Percentiles rank a stretch among this genome's conserved stretches.
Evolutionary conservation across 2,329 filamentous ascomycete genomes (phyloP).

Genomic region (Clonostachys solani): DNA sequence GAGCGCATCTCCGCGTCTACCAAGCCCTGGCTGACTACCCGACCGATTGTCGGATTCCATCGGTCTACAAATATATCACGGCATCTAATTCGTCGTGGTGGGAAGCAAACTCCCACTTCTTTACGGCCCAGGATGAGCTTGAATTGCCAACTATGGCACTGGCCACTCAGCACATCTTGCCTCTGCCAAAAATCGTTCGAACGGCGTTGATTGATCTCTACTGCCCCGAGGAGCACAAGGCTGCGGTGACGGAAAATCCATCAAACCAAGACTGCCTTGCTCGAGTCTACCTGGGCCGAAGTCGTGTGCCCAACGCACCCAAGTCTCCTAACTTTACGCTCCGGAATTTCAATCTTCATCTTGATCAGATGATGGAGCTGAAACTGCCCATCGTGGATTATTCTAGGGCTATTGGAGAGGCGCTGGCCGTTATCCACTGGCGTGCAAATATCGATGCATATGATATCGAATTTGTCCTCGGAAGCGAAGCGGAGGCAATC

Average conservation of each 20-base stretch:
- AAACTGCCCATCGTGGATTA: constrained; percentile 4
- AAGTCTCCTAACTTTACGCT: constrained; percentile 8
- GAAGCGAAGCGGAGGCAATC: constrained; percentile 1
- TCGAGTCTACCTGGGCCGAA: constrained; percentile 9
- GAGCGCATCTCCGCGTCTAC: constrained; percentile 8
- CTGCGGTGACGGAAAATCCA: not conserved
- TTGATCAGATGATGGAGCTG: constrained; percentile 11
- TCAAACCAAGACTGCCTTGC: constrained; percentile 12
- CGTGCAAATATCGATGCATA: constrained; percentile 9
- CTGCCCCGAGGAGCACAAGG: constrained; percentile 5
- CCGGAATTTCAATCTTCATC: constrained; percentile 12
- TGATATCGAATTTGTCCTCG: constrained; percentile 13
- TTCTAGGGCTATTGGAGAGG: constrained; percentile 9
- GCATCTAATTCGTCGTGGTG: not conserved
- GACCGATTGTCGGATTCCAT: not conserved
- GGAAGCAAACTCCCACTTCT: constrained; percentile 3
- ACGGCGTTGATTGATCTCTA: constrained; percentile 10
- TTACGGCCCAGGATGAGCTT: not conserved
- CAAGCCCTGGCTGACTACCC: constrained; percentile 4
- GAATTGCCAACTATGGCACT: constrained; percentile 10
- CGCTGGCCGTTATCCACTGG: constrained; percentile 15
- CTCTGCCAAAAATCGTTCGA: constrained; percentile 12
- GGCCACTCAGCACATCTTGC: constrained; percentile 13
- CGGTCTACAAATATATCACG: not conserved
- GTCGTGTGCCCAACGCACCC: constrained; percentile 1